A percentile compares a stretch with the other conserved stretches of the same genome.
Evolutionary conservation across 768 basidiomycete species (phyloP).

Genomic region (Tulasnella sp.): DNA sequence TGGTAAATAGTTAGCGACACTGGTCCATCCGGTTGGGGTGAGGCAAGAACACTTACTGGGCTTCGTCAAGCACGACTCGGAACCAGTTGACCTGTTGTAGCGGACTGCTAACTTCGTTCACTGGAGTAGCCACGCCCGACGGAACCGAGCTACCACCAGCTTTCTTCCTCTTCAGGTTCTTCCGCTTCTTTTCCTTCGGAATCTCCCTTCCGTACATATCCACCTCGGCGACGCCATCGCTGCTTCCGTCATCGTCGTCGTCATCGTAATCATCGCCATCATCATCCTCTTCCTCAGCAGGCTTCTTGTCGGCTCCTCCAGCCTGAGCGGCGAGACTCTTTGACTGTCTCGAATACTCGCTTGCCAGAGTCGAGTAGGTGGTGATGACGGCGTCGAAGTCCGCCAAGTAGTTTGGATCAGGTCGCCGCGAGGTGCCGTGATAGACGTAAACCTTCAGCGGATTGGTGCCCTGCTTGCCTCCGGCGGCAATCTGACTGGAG

Average conservation of each 20-base stretch:
- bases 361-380: conserved; percentile 91
- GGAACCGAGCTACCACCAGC: conserved; percentile 38
- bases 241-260: conserved; percentile 56
- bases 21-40: conserved; percentile 21
- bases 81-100: conserved; percentile 97
- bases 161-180: conserved; percentile 61
- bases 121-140: conserved; percentile 39
- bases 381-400: conserved; percentile 98
- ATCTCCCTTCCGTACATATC: conserved; percentile 62
- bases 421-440: conserved; percentile 84
- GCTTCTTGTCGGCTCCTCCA: conserved; percentile 35
- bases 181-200: conserved; percentile 62
- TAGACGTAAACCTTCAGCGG: conserved; percentile 88
- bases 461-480: conserved; percentile 46
- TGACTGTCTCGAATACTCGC: conserved; percentile 88
- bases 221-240: conserved; percentile 57
- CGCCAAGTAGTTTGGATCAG: conserved; percentile 81
- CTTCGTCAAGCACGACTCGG: conserved; percentile 87
- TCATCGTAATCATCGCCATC: conserved; percentile 57
- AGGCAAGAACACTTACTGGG: conserved; percentile 66
- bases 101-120: conserved; percentile 60
- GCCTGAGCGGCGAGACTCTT: conserved; percentile 57
- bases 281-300: conserved; percentile 40
- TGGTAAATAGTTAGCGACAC: not conserved
- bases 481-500: conserved; percentile 11